Percentiles rank a stretch among this genome's conserved stretches.
Conservation (phyloP, 2,329 filamentous ascomycete genomes). For the Colletotrichum magnum region DNA sequence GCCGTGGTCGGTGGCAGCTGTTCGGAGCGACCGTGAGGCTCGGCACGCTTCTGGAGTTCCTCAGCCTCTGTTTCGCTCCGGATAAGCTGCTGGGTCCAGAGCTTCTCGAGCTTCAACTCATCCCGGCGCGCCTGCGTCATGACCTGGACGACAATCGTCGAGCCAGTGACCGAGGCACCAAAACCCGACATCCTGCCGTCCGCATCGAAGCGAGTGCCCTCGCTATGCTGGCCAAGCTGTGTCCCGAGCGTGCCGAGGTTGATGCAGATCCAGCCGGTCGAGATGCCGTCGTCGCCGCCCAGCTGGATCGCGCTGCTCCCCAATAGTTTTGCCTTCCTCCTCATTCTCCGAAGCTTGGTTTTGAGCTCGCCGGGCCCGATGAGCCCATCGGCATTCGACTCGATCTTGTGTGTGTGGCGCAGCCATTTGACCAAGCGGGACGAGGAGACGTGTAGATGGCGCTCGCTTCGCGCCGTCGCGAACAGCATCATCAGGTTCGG, state of each 20-base stretch:
- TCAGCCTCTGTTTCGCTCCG: constrained; percentile 44
- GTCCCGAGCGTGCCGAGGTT: constrained; percentile 82
- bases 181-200: constrained; percentile 82
- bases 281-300: constrained; percentile 84
- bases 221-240: constrained; percentile 58
- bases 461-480: constrained; percentile 90
- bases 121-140: constrained; percentile 67
- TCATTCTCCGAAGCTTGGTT: constrained; percentile 84
- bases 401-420: constrained; percentile 78
- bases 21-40: constrained; percentile 44
- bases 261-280: constrained; percentile 96
- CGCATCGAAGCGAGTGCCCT: constrained; percentile 61
- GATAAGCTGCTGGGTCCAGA: constrained; percentile 63
- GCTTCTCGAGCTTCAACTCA: constrained; percentile 66
- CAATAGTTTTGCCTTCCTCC: constrained; percentile 84
- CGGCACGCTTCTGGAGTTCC: constrained; percentile 41
- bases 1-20: constrained; percentile 30
- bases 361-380: constrained; percentile 93
- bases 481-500: constrained; percentile 93
- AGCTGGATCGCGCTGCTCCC: constrained; percentile 76
- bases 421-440: constrained; percentile 93
- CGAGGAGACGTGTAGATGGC: constrained; percentile 91
- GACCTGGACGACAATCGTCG: constrained; percentile 70
- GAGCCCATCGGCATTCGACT: constrained; percentile 87
- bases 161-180: constrained; percentile 66